Base-by-base conservation (phyloP, 768 basidiomycete genomes). In the Holtermannia corniformis region DNA sequence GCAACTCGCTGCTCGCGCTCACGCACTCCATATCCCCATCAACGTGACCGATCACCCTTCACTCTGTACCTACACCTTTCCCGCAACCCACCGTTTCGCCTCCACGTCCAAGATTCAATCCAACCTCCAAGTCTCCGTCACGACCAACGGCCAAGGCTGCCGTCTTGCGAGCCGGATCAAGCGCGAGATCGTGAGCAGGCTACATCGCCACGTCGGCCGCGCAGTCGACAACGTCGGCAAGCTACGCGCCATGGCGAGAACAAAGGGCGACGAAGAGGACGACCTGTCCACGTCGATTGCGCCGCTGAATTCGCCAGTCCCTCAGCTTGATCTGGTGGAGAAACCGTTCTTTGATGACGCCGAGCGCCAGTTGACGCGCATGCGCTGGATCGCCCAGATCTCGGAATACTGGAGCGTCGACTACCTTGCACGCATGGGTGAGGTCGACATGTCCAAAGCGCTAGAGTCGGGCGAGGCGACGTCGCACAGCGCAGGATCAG, bases 401-500 rank as follows among this genome's bases (percentile, higher is more conserved):
- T 92, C 89, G 77, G 92, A 96, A 69, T 96, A 95, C 70, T 96
- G 90, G 87, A 84, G 89, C 0, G 76, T 91, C 45, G 78, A 84
- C 11, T 81, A 80, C 41, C 78, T 96, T 5, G 83, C 87, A 0
- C 70, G 73, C 10, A 79, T 95, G 78, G 76, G 80, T 16, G 76
- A 79, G 37, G 65, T 63, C 19, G 86, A 89, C 3, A 86, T 92
- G 81, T 71, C 76, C 11, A 74, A 76, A n/a, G 70, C 87, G 4
- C 68, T 89, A 21, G 75, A 53, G 12, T 60, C 61, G 16, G 70
- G 63, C 63, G 57, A 58, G 16, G 50, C 32, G 5, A 51, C 51
- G 11, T 28, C 51, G 11, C 28, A 42, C 7, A 49, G 48, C 11
- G 49, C 22, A 5, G 45, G 32, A 16, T 21, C 49, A 11, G 22